phyloP scores from a whole-genome alignment of 805 yeast genomes.

The Saturnispora bothae region DNA sequence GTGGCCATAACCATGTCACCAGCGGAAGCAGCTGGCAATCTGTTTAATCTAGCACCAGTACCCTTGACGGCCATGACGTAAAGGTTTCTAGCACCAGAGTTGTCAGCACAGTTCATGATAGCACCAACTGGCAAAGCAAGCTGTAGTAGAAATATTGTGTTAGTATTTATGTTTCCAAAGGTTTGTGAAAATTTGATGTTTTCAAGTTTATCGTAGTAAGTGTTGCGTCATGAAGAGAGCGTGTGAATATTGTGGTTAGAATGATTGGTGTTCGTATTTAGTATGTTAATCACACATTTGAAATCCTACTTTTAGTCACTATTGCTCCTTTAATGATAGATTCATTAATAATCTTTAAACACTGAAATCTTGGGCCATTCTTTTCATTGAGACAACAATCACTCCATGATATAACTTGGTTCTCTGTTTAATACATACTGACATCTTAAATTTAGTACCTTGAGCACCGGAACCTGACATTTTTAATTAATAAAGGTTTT shows the following conservation, averaged over 20 bases:
- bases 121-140: slow-evolving; percentile 99
- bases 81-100: slow-evolving; percentile 99
- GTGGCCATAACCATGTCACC: slow-evolving; percentile 99
- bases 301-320: background rate
- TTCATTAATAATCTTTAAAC: no score
- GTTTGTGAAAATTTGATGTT: background rate
- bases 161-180: slow-evolving; percentile 12
- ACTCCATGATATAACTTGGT: no score
- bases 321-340: no score
- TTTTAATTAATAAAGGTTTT: slow-evolving; percentile 22
- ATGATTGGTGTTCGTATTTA: no score
- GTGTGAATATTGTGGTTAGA: no score
- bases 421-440: slow-evolving; percentile 49
- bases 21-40: slow-evolving; percentile 99
- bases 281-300: background rate
- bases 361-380: no score
- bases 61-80: slow-evolving; percentile 99
- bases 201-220: background rate
- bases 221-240: no score
- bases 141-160: slow-evolving; percentile 31
- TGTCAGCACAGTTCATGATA: slow-evolving; percentile 99
- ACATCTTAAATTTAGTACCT: slow-evolving; percentile 99
- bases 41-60: slow-evolving; percentile 98
- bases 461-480: slow-evolving; percentile 94
- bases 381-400: no score